phyloP scores from a whole-genome alignment of 305 asterid species.

The Nicotiana rustica region DNA sequence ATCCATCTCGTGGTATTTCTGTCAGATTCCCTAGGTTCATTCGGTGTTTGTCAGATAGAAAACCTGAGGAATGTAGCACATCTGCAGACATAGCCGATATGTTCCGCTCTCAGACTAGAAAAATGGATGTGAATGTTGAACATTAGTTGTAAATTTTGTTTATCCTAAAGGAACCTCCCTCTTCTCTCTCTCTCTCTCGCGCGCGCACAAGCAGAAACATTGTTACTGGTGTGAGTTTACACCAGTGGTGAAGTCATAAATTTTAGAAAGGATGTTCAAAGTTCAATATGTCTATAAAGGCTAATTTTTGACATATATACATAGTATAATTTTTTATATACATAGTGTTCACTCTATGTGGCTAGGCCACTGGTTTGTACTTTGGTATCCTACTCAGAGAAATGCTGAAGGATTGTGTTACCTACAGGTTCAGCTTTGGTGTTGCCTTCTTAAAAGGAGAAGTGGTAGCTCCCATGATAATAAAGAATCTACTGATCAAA shows the following conservation, averaged over 20 bases:
- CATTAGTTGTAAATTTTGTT: slow-evolving; percentile 28
- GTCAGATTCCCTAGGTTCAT: slow-evolving; percentile 82
- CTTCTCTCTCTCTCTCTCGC: not conserved
- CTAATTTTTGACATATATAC: too few species aligned
- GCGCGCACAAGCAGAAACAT: not conserved
- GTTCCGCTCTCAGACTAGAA: slow-evolving; percentile 76
- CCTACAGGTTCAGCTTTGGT: not conserved
- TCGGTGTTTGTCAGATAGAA: slow-evolving; percentile 62
- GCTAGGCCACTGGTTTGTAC: too few species aligned
- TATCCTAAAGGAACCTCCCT: not conserved
- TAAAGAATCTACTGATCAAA: too few species aligned
- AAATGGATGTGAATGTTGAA: slow-evolving; percentile 64
- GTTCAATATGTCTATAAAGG: too few species aligned
- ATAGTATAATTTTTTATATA: too few species aligned
- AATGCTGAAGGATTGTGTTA: not conserved
- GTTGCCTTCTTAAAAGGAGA: not conserved
- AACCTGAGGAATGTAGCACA: slow-evolving; percentile 85
- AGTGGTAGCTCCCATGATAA: not conserved
- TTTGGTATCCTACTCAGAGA: too few species aligned
- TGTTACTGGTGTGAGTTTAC: not conserved
- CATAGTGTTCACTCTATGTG: too few species aligned
- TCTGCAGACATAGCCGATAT: slow-evolving; percentile 71
- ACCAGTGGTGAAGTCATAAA: too few species aligned
- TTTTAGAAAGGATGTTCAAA: too few species aligned
- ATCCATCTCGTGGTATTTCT: slow-evolving; percentile 87